Conservation (phyloP, 345 rosid species). For the Draba incana region DNA sequence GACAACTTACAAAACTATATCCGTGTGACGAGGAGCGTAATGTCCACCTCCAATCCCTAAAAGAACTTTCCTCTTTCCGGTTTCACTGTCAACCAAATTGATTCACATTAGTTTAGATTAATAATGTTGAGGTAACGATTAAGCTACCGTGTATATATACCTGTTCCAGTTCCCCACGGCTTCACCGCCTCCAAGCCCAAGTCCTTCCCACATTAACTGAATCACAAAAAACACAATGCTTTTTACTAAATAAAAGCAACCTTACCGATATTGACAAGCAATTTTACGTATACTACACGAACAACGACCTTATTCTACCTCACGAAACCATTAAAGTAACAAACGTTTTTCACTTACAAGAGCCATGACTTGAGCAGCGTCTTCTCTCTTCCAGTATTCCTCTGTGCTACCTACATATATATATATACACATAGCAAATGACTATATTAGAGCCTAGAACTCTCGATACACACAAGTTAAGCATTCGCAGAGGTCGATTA, state of each 20-base stretch:
- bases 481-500: background rate
- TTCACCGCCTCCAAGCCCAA: constrained; percentile 81
- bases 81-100: constrained; percentile 47
- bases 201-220: constrained; percentile 92
- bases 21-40: constrained; percentile 94
- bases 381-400: constrained; percentile 86
- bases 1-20: constrained; percentile 69
- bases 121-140: background rate
- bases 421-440: constrained; percentile 14
- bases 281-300: background rate
- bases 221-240: constrained; percentile 12
- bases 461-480: background rate
- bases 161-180: constrained; percentile 84
- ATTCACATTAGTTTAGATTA: background rate
- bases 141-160: constrained; percentile 44
- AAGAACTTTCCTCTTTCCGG: constrained; percentile 65
- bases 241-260: constrained; percentile 14
- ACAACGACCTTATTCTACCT: background rate
- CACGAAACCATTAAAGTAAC: constrained; percentile 10
- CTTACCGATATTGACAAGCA: background rate
- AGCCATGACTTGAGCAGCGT: constrained; percentile 86
- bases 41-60: constrained; percentile 94
- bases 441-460: background rate
- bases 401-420: constrained; percentile 72
- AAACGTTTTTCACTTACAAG: constrained; percentile 55